Percentiles rank a stretch among this genome's conserved stretches.
These are phyloP conservation scores for Xylaria arbuscula DNA, from an alignment of 2,329 filamentous ascomycete genomes.

Conservation along the genomic window DNA sequence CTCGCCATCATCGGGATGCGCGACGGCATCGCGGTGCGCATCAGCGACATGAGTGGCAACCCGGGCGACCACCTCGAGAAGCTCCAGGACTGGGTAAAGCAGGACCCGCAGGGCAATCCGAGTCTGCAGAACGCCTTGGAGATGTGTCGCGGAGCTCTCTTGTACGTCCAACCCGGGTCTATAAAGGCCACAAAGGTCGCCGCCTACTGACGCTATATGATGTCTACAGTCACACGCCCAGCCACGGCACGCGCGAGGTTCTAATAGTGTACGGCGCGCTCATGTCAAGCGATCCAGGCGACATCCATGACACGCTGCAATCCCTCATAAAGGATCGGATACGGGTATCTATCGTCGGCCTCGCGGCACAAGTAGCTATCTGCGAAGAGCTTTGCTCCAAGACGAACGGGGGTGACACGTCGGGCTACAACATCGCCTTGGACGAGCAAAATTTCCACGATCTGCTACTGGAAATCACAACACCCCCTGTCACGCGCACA, in stretches of 20 bases:
- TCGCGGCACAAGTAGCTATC: constrained; percentile 91
- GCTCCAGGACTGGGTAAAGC: constrained; percentile 72
- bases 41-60: constrained; percentile 93
- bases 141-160: constrained; percentile 92
- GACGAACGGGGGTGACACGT: constrained; percentile 84
- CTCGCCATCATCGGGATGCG: constrained; percentile 92
- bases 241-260: constrained; percentile 92
- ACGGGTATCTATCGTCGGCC: constrained; percentile 86
- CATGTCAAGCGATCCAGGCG: constrained; percentile 89
- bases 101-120: constrained; percentile 78
- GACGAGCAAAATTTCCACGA: constrained; percentile 90
- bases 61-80: constrained; percentile 86
- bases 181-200: constrained; percentile 15
- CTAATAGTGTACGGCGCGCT: constrained; percentile 92
- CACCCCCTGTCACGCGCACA: constrained; percentile 83
- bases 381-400: constrained; percentile 88
- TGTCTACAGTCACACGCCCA: constrained; percentile 78
- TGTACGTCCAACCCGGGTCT: constrained; percentile 60
- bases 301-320: constrained; percentile 90
- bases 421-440: constrained; percentile 83
- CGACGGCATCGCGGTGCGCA: constrained; percentile 85
- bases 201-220: constrained; percentile 17
- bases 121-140: constrained; percentile 95
- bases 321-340: constrained; percentile 84
- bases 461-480: constrained; percentile 88